Conservation (phyloP, 768 basidiomycete species). For the Xerocomellus amylosporus region DNA sequence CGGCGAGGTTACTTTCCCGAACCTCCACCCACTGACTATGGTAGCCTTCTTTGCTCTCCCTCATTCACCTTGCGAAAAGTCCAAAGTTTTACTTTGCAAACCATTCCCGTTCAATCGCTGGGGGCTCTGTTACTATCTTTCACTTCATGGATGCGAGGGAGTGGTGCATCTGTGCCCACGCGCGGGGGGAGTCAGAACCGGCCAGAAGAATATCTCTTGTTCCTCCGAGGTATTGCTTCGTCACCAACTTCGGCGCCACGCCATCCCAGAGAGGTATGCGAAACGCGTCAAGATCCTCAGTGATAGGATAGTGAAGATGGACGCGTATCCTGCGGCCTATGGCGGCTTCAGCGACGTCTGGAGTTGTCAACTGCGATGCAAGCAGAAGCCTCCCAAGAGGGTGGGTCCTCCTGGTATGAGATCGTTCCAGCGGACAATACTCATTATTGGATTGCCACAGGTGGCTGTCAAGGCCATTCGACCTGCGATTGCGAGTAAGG, state of each 20-base stretch:
- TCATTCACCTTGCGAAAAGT: background rate
- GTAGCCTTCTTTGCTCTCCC: background rate
- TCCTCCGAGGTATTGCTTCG: background rate
- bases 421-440: background rate
- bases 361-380: slow-evolving; percentile 13
- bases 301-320: slow-evolving; percentile 5
- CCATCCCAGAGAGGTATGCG: background rate
- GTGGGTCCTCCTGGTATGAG: slow-evolving; percentile 6
- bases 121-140: rapidly evolving
- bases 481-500: background rate
- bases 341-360: slow-evolving; percentile 34
- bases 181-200: background rate
- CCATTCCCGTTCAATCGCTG: no score
- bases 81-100: no score
- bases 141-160: background rate
- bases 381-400: background rate
- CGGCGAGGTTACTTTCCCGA: background rate
- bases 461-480: slow-evolving; percentile 31
- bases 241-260: background rate
- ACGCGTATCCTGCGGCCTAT: slow-evolving; percentile 23
- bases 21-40: background rate
- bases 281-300: slow-evolving; percentile 17
- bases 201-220: background rate
- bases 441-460: slow-evolving; percentile 2
- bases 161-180: rapidly evolving